phyloP scores from a whole-genome alignment of 768 basidiomycete species.

The Nidula microcarpa region DNA sequence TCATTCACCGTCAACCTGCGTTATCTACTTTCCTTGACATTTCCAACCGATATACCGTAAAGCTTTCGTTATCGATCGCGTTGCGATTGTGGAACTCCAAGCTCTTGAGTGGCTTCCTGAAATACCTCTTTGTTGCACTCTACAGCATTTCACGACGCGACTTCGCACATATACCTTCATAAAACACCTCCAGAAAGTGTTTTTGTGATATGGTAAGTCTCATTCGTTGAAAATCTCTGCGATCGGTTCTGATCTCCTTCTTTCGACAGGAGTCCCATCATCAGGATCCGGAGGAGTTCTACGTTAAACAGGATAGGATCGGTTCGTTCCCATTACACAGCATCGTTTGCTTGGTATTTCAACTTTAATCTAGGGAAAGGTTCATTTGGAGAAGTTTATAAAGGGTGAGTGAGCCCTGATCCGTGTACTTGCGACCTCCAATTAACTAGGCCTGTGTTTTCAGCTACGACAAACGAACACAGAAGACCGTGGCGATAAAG shows the following conservation, averaged over 20 bases:
- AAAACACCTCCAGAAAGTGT: background rate
- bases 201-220: conserved; percentile 19
- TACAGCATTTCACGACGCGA: conserved; percentile 26
- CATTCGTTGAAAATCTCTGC: background rate
- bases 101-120: too few species aligned
- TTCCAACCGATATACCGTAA: background rate
- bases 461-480: conserved; percentile 93
- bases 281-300: conserved; percentile 95
- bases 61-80: background rate
- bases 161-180: background rate
- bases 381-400: conserved; percentile 99
- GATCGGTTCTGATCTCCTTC: conserved; percentile 20
- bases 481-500: conserved; percentile 98
- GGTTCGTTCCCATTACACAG: conserved; percentile 42
- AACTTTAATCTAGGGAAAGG: conserved; percentile 74
- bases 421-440: background rate
- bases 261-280: conserved; percentile 54
- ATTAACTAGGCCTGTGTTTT: background rate
- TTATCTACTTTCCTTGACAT: background rate
- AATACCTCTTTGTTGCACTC: background rate
- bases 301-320: conserved; percentile 96
- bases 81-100: too few species aligned
- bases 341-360: conserved; percentile 5
- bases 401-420: conserved; percentile 59
- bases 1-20: conserved; percentile 3